Percentiles rank a stretch among this genome's conserved stretches.
These are phyloP conservation scores for Solanum hybrid DNA, from an alignment of 305 asterid species.

Conservation along the genomic window DNA sequence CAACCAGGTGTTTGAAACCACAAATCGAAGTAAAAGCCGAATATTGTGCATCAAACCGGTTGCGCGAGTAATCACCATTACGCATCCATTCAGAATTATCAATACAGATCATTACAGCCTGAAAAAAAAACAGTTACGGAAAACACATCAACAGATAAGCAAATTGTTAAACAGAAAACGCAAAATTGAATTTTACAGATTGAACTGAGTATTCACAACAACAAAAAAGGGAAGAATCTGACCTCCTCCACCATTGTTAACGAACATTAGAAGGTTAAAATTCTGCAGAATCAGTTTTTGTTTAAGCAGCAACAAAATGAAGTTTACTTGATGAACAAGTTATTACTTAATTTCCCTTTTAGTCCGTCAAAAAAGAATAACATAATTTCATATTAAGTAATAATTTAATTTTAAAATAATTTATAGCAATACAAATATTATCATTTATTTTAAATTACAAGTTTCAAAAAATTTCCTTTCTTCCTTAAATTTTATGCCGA, in stretches of 20 bases:
- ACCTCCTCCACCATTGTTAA: conserved; percentile 14
- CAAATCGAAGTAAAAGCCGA: background rate
- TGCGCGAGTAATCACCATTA: conserved; percentile 85
- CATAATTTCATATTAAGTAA: too few relatives aligned
- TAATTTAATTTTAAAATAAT: too few relatives aligned
- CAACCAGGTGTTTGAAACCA: background rate
- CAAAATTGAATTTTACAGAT: background rate
- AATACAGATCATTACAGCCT: conserved; percentile 96
- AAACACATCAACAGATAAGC: background rate
- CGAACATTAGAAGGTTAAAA: background rate
- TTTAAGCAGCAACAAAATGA: background rate
- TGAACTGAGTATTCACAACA: background rate
- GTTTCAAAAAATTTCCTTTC: too few relatives aligned
- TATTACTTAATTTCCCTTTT: background rate
- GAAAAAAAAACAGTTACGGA: background rate
- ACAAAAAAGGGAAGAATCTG: background rate
- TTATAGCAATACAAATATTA: too few relatives aligned
- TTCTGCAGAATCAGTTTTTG: background rate
- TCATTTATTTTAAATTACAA: too few relatives aligned
- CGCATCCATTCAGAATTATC: conserved; percentile 99
- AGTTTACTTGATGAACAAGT: background rate
- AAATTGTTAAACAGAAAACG: background rate
- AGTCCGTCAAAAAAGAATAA: too few relatives aligned
- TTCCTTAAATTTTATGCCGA: background rate
- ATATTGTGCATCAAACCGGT: conserved; percentile 43